phyloP scores from a whole-genome alignment of 805 yeast genomes.

The Wickerhamiella allomyrinae region DNA sequence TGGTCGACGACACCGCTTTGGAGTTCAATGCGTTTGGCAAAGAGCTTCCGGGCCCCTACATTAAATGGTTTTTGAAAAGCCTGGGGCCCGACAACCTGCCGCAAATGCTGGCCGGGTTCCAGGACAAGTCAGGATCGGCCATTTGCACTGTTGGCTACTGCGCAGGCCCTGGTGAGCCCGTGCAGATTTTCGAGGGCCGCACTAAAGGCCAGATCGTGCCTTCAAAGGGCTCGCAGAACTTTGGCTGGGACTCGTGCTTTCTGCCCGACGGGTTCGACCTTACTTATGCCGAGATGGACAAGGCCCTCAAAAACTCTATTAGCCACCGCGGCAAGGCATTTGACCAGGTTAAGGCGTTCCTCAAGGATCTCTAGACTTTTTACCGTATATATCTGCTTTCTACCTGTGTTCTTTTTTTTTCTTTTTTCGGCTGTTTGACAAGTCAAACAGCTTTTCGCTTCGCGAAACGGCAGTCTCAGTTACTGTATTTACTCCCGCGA shows the following conservation, averaged over 20 bases:
- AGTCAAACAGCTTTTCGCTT: no score
- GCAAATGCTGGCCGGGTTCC: slow-evolving; percentile 65
- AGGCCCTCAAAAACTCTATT: slow-evolving; percentile 57
- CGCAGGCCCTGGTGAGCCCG: slow-evolving; percentile 61
- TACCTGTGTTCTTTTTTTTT: no score
- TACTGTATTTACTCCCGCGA: no score
- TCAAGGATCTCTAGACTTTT: background rate
- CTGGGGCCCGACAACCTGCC: slow-evolving; percentile 68
- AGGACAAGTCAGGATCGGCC: slow-evolving; percentile 74
- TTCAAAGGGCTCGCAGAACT: slow-evolving; percentile 61
- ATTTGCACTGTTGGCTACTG: slow-evolving; percentile 87
- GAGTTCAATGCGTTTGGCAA: slow-evolving; percentile 60
- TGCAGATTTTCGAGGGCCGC: slow-evolving; percentile 69
- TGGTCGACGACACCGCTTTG: slow-evolving; percentile 91
- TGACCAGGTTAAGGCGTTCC: background rate
- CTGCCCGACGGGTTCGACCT: slow-evolving; percentile 61
- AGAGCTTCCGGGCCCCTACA: slow-evolving; percentile 87
- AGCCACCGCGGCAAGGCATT: slow-evolving; percentile 76
- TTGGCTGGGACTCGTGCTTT: slow-evolving; percentile 93
- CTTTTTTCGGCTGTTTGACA: no score
- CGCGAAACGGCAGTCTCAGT: no score
- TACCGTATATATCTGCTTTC: no score
- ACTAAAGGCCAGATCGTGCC: slow-evolving; percentile 70
- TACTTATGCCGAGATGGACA: slow-evolving; percentile 81
- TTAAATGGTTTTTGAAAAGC: slow-evolving; percentile 76